Conservation (phyloP, 2,329 filamentous ascomycete genomes). For the Metarhizium rileyi region DNA sequence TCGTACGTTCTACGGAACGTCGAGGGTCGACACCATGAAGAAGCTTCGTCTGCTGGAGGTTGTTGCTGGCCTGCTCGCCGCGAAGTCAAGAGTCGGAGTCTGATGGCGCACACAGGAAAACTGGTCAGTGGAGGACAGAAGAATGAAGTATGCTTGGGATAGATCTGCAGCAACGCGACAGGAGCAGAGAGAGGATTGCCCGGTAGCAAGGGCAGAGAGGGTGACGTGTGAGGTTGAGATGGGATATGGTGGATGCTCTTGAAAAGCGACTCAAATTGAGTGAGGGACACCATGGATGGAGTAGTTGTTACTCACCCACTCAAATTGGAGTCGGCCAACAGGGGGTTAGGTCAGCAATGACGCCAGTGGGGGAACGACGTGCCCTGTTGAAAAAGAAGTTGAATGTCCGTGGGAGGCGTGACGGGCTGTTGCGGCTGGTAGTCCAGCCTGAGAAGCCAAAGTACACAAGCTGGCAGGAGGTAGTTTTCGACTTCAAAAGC, state of each 20-base stretch:
- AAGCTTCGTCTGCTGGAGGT: slow-evolving; percentile 12
- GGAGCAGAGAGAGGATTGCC: neutral
- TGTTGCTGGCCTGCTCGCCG: slow-evolving; percentile 4
- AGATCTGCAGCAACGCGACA: neutral
- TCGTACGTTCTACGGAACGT: slow-evolving; percentile 27
- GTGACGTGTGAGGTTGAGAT: slow-evolving; percentile 3
- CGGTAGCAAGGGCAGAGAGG: neutral
- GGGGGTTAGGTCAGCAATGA: slow-evolving; percentile 31
- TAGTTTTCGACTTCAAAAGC: neutral
- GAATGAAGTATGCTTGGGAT: neutral
- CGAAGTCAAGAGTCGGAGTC: neutral
- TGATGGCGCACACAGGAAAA: slow-evolving; percentile 1
- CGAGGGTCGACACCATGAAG: slow-evolving; percentile 29
- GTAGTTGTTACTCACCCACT: slow-evolving; percentile 16
- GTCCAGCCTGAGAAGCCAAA: neutral
- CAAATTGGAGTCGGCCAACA: slow-evolving; percentile 8
- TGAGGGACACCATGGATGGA: slow-evolving; percentile 25
- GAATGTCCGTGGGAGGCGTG: neutral
- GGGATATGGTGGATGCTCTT: slow-evolving; percentile 5
- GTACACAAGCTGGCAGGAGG: neutral
- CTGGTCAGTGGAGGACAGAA: slow-evolving; percentile 2
- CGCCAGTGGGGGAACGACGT: slow-evolving; percentile 19
- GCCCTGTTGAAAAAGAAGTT: neutral
- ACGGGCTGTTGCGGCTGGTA: neutral
- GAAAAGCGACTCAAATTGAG: slow-evolving; percentile 25